A percentile compares a stretch with the other conserved stretches of the same genome.
These are phyloP conservation scores for Komagataella pseudopastoris DNA, from an alignment of 805 yeast genomes.

Conservation along the genomic window DNA sequence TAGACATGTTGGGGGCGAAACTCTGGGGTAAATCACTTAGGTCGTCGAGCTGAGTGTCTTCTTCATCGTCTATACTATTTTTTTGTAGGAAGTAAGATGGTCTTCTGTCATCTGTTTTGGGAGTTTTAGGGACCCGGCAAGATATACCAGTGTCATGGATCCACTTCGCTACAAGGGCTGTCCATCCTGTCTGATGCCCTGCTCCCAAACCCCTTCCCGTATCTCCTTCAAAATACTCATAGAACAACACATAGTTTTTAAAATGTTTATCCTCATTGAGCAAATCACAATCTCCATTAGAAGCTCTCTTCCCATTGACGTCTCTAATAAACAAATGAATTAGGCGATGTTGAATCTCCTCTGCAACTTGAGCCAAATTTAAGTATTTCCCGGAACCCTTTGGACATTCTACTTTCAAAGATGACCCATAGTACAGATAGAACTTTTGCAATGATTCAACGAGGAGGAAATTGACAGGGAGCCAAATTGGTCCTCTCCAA, in stretches of 20 bases:
- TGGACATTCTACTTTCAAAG: conserved; percentile 78
- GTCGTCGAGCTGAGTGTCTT: conserved; percentile 25
- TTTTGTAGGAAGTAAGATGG: conserved; percentile 8
- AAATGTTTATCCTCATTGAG: conserved; percentile 53
- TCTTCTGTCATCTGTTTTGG: conserved; percentile 17
- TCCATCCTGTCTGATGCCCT: conserved; percentile 94
- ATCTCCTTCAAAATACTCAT: conserved; percentile 88
- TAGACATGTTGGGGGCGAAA: conserved; percentile 6
- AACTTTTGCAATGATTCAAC: conserved; percentile 83
- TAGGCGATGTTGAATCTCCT: conserved; percentile 76
- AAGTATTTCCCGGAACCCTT: conserved; percentile 64
- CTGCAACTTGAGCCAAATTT: conserved; percentile 83
- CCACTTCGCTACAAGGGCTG: conserved; percentile 83
- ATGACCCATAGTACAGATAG: conserved; percentile 79
- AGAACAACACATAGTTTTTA: conserved; percentile 65
- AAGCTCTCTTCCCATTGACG: conserved; percentile 49
- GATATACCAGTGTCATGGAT: conserved; percentile 80
- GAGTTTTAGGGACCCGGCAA: conserved; percentile 31
- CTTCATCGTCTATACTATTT: conserved; percentile 8
- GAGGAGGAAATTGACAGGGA: conserved; percentile 76
- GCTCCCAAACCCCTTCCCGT: conserved; percentile 92
- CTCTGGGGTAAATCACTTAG: conserved; percentile 24
- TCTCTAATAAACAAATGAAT: conserved; percentile 65
- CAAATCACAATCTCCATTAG: conserved; percentile 51
- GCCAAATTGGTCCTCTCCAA: conserved; percentile 98